Evolutionary conservation across 345 rosid species (phyloP).

Genomic region (Ceriops decandra): DNA sequence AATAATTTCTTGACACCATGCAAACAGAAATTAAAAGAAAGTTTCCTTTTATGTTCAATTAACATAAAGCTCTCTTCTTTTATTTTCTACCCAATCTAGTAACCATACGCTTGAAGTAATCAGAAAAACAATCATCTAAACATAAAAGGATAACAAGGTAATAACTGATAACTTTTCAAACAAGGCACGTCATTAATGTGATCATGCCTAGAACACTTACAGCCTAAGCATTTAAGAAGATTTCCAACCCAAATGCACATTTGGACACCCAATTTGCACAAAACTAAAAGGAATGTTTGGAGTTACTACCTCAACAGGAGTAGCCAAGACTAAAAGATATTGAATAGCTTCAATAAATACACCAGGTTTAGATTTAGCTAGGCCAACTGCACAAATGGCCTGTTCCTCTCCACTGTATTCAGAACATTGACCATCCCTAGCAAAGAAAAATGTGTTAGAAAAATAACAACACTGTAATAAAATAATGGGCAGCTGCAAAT

Average conservation of each 20-base stretch:
- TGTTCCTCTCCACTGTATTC: conserved; percentile 87
- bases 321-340: conserved; percentile 78
- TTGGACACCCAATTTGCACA: background rate
- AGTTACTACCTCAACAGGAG: conserved; percentile 75
- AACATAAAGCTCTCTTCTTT: background rate
- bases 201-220: background rate
- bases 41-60: background rate
- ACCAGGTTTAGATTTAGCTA: conserved; percentile 80
- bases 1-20: too few relatives aligned
- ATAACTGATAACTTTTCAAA: background rate
- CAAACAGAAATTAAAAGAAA: too few relatives aligned
- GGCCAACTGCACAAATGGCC: conserved; percentile 93
- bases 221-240: background rate
- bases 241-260: background rate
- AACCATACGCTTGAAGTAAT: background rate
- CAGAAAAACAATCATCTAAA: too few relatives aligned
- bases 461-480: background rate
- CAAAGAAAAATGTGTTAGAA: conserved; percentile 21
- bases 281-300: background rate
- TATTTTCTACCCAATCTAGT: background rate
- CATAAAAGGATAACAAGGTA: background rate
- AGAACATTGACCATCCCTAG: conserved; percentile 95
- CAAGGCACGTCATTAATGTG: background rate
- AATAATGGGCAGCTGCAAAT: background rate
- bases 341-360: conserved; percentile 94